Evolutionary conservation across 768 basidiomycete species (phyloP), one percentile per base, ranked within the genome.

Genomic region (Rhizopogon rudus): DNA sequence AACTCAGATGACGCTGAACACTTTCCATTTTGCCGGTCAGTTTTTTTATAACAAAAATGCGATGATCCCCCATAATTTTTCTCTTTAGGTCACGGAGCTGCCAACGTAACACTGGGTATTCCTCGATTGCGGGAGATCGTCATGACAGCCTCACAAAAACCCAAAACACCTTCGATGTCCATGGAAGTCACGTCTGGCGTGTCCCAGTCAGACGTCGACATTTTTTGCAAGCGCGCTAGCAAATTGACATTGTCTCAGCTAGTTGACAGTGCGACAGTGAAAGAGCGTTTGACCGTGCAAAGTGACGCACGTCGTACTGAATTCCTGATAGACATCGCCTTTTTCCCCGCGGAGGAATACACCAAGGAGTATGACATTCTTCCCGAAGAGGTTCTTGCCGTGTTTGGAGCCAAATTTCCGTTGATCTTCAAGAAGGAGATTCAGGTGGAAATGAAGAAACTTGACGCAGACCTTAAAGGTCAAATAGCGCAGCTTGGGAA

Each of bases 1-100:
- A 14, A 99, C 97, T 0, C 97, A 99, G 69, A 99, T 99, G 97
- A 99, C 97, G 8, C 75, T 99, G 59, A 99, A 99, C 69, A 99
- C 97, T 12, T 99, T 99, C 83, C 97, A 99, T 76, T 95, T 99
- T 65, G 97, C 97, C 62, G 96, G 93, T 86, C 70, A 64, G 81
- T 65, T 39, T 59, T 56, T 45, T 40, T 29, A 22, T 10, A 3
- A 13, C 54, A n/a, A 20, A 35, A 41, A 44, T 7, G n/a, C 25
- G 4, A 33, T 9, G 35, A 13, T 12, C 12, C 3, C 7, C 20
- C 16, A 28, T 57, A 39, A 63, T 44, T 40, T 42, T 43, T 45
- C 52, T 51, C n/a, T 40, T 22, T 61, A 94, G 93, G 96, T 60
- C 97, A 98, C 66, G 96, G 97, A 73, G 97, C 97, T 56, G 97